Percentiles rank a stretch among this genome's conserved stretches.
Conservation (phyloP, 306 rosid genomes). For the Corylus americana region DNA sequence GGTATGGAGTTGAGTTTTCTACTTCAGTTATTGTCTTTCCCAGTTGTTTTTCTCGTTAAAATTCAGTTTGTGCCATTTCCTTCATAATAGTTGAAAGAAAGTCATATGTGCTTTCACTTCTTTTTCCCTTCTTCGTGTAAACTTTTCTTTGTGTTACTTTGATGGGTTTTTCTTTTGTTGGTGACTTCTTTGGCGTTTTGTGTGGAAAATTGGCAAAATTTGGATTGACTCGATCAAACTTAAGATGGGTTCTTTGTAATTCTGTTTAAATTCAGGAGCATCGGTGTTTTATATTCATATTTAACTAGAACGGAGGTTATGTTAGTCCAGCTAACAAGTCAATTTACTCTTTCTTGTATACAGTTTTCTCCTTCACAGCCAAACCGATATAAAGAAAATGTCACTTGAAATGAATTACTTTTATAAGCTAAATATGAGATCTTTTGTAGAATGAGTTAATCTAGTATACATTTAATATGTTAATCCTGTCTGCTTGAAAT, state of each 20-base stretch:
- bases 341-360: neutral
- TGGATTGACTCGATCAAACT: constrained; percentile 4
- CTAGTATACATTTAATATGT: neutral
- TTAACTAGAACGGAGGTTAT: neutral
- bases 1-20: neutral
- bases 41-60: neutral
- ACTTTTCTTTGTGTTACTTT: neutral
- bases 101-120: neutral
- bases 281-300: neutral
- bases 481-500: neutral
- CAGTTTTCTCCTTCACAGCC: no score
- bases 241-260: neutral
- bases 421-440: neutral
- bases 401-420: neutral
- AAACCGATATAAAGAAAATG: no score
- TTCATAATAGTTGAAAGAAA: neutral
- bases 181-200: neutral
- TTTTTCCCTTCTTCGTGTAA: neutral
- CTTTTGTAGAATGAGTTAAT: neutral
- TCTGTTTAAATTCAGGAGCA: neutral
- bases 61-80: neutral
- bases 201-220: neutral
- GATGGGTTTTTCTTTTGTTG: neutral
- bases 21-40: neutral
- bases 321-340: neutral